phyloP scores from a whole-genome alignment of 2,329 filamentous ascomycete genomes.

The Colletotrichum abscissum region DNA sequence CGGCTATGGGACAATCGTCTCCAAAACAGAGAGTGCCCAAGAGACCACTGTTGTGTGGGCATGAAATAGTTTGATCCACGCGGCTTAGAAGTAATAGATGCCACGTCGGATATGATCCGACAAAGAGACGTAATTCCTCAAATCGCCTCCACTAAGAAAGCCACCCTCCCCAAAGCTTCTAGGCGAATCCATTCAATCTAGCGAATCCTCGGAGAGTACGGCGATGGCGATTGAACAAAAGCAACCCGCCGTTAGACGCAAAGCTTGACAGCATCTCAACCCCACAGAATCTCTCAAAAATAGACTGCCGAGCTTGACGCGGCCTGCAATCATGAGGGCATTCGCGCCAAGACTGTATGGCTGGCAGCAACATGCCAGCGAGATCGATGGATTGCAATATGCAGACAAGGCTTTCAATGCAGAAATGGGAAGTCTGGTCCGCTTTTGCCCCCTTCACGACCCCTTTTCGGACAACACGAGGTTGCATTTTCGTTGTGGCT shows the following conservation, averaged over 20 bases:
- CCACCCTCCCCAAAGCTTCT: neutral
- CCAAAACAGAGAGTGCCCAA: no score
- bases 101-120: no score
- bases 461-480: neutral
- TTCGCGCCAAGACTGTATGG: no score
- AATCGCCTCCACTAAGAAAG: no score
- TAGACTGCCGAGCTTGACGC: neutral
- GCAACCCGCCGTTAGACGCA: neutral
- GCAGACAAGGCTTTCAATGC: neutral
- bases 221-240: neutral
- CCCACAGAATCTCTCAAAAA: neutral
- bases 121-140: no score
- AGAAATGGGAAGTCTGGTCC: neutral
- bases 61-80: no score
- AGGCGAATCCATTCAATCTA: no score
- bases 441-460: neutral
- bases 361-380: neutral
- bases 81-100: no score
- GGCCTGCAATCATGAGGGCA: no score
- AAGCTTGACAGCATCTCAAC: neutral
- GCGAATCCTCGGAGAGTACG: neutral
- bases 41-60: no score
- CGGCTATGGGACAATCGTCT: no score
- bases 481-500: neutral
- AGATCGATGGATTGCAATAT: neutral